A percentile compares a stretch with the other conserved stretches of the same genome.
Conservation (phyloP, 306 rosid genomes). For the Nissolia schottii region DNA sequence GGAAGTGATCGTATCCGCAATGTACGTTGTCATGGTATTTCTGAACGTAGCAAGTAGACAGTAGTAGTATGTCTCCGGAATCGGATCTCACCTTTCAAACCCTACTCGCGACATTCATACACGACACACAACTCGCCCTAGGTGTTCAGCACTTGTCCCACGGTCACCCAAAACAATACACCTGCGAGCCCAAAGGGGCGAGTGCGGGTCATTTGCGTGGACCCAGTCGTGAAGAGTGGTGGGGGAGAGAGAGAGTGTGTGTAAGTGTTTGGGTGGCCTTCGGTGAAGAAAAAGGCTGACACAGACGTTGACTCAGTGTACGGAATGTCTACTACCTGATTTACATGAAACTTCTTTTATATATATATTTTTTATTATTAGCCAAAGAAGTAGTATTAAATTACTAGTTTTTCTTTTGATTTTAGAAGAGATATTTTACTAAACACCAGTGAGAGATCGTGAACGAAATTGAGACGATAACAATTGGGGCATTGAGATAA, state of each 20-base stretch:
- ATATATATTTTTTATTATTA: neutral
- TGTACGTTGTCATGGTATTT: conserved; percentile 25
- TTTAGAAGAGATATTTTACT: no score
- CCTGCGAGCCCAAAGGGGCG: neutral
- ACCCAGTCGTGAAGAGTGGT: neutral
- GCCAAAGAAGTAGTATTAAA: no score
- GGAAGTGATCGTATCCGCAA: conserved; percentile 23
- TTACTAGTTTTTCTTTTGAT: no score
- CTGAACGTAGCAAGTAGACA: neutral
- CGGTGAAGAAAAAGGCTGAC: conserved; percentile 43
- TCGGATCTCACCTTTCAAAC: neutral
- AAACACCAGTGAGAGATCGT: neutral
- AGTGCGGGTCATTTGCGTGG: neutral
- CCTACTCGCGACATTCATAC: neutral
- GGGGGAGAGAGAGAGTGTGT: neutral
- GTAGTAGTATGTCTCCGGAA: neutral
- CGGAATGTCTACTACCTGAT: conserved; percentile 26
- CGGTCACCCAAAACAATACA: neutral
- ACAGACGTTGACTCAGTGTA: conserved; percentile 44
- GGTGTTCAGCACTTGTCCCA: neutral
- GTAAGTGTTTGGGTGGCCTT: neutral
- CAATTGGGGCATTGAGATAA: neutral
- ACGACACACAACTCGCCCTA: neutral
- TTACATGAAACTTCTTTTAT: neutral
- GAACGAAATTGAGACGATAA: neutral